These are phyloP conservation scores for Pseudocercospora macadamiae DNA, from an alignment of 2,329 filamentous ascomycete species.

Conservation along the genomic window DNA sequence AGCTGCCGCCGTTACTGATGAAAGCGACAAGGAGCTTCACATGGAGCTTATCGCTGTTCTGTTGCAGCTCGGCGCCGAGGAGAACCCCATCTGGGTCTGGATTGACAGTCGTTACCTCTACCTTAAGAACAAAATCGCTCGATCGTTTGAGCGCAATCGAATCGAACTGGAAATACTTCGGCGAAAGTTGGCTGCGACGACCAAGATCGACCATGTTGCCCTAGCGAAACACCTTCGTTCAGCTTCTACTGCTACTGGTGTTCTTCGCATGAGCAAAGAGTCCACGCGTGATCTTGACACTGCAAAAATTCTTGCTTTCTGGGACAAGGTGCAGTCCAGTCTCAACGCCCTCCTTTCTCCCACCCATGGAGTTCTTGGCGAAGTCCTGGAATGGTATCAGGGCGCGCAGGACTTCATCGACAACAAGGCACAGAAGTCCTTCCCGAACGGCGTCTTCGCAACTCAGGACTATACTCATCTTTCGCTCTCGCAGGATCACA, in stretches of 20 bases:
- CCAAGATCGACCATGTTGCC: conserved; percentile 69
- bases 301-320: conserved; percentile 80
- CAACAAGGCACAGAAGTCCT: conserved; percentile 75
- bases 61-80: conserved; percentile 90
- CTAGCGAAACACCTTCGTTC: conserved; percentile 77
- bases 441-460: conserved; percentile 58
- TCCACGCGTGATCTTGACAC: conserved; percentile 69
- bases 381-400: conserved; percentile 93
- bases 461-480: conserved; percentile 74
- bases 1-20: conserved; percentile 33
- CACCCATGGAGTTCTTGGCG: conserved; percentile 78
- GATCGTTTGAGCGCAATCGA: conserved; percentile 80
- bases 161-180: conserved; percentile 91
- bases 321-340: conserved; percentile 83
- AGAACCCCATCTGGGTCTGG: conserved; percentile 97
- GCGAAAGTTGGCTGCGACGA: conserved; percentile 73
- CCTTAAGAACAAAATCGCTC: conserved; percentile 80
- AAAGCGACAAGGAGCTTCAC: conserved; percentile 70
- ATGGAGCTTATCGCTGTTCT: conserved; percentile 89
- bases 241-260: conserved; percentile 50
- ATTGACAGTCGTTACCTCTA: conserved; percentile 86
- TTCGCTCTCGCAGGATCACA: conserved; percentile 71
- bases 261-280: conserved; percentile 29
- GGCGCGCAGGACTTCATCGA: conserved; percentile 87
- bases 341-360: conserved; percentile 73